Base-by-base conservation (phyloP, 805 yeast species). In the Spathaspora sp. region DNA sequence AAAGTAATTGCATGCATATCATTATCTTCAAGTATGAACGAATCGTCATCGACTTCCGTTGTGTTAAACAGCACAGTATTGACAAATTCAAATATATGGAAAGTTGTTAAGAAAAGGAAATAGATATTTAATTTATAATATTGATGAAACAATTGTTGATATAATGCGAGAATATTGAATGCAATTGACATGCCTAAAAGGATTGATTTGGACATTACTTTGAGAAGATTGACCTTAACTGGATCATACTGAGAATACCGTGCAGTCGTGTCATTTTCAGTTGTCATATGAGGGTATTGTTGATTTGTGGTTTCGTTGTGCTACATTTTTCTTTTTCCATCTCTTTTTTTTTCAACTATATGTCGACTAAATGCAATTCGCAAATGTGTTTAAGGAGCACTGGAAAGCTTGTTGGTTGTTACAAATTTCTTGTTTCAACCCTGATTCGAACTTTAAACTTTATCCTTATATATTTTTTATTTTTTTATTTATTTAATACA, bases 51-150 rank as follows among this genome's bases (percentile, higher is more conserved):
- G 1, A 86, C 86, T 60, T 85, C 83, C 3, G 73, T 65, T 2
- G 83, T 76, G 61, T 93, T 91, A 68, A 76, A 90, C 48, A 73
- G 69, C 0, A 96, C 91, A 0, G 99, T 94, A 40, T 83, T 79
- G 60, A 79, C 81, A 64, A 85, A 94, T 69, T 94, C 99, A 18
- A 89, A 64, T 58, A 88, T 80, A 65, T 94, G 98, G 69, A 93
- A 94, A 0, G 77, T 26, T 2, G 86, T 65, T 9, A 88, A 63
- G 0, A 79, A 64, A 10, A 76, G 64, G 9, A 86, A 52, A 63
- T 87, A 90, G 0, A 82, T 26, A 31, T 49, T 49, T 10, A 58
- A 11, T 17, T 7, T 9, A 29, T 16, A 19, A 17, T 18, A 11
- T 18, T 26, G 45, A 39, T 18, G 19, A 17, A 14, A 4, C 1